Evolutionary conservation across 2,329 filamentous ascomycete genomes (phyloP), one percentile per base, ranked within the genome.

Genomic region (Penicillium expansum): DNA sequence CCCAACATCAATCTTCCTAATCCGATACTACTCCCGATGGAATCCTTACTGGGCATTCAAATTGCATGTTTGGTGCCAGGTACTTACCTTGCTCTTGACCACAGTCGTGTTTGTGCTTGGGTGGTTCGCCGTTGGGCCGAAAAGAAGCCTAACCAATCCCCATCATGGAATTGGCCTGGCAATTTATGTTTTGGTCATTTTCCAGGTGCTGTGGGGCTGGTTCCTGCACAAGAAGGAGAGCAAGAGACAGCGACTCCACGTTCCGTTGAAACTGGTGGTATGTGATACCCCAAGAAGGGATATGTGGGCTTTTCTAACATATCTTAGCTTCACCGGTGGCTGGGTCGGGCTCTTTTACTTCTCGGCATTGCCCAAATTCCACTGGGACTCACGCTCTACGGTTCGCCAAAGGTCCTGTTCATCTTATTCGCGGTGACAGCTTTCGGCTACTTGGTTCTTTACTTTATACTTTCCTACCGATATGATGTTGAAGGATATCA

Each of bases 311-410:
- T 5, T 43, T 42, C 62, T 70, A 55, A 66, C 80, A 7, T 78
- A 82, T 81, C 80, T 37, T 81, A 89, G 81, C 74, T 97, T 41
- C 94, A 99, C 76, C 89, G 92, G 70, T 97, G 94, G 91, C 77
- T 90, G 18, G 94, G 94, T 18, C 82, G 92, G 56, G 78, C 84
- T 0, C 85, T 93, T 66, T 88, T 90, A 3, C 75, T 97, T 18
- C 79, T 99, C 4, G 94, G 91, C 0, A 86, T 97, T 62, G 83
- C 87, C 4, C 94, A 99, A 71, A 85, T 99, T 11, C 89, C 94
- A 0, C 81, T 99, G 0, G 94, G 94, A 0, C 80, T 99, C 45
- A 92, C 92, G 0, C 80, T 99, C 1, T 99, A 97, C 68, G 94
- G 94, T 6, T 96, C 92, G 30, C 93, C 94, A 5, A 86, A 88